These are phyloP conservation scores for Colletotrichum sp. DNA, from an alignment of 2,329 filamentous ascomycete species.

Conservation along the genomic window DNA sequence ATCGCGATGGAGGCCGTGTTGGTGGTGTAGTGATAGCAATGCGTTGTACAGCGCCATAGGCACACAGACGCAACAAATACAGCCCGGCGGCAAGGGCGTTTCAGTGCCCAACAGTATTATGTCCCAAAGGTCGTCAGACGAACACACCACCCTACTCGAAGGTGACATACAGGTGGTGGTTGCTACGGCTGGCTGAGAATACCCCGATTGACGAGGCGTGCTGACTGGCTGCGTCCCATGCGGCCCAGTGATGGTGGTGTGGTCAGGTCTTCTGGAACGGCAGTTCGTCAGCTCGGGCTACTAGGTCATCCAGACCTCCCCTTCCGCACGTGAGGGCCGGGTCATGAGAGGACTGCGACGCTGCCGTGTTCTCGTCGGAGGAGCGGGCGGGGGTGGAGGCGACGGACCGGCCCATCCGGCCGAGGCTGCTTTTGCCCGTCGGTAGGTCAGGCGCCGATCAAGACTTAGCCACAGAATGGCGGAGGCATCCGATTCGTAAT, in stretches of 20 bases:
- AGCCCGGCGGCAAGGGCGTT: slow-evolving; percentile 49
- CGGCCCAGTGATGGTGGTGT: slow-evolving; percentile 23
- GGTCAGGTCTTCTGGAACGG: not conserved
- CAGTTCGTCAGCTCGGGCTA: not conserved
- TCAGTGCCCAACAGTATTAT: slow-evolving; percentile 54
- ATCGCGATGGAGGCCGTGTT: not conserved
- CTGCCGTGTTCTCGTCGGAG: not conserved
- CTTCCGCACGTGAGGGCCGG: not conserved
- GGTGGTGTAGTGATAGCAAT: slow-evolving; percentile 26
- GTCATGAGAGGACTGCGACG: not conserved
- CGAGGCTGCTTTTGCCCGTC: not conserved
- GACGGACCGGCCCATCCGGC: not conserved
- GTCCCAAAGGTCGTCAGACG: slow-evolving; percentile 39
- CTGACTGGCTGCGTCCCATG: slow-evolving; percentile 18
- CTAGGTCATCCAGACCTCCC: not conserved
- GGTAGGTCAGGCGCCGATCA: not conserved
- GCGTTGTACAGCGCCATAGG: slow-evolving; percentile 50
- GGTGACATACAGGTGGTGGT: slow-evolving; percentile 2
- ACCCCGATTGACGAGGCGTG: slow-evolving; percentile 19
- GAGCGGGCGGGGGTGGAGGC: not conserved
- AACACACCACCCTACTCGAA: slow-evolving; percentile 27
- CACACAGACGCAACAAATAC: slow-evolving; percentile 31
- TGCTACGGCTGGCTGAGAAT: slow-evolving; percentile 15
- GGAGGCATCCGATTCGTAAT: not conserved
- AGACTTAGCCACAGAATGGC: not conserved